Conservation (phyloP, 139 green algal species). For the Eudorina sp. region DNA sequence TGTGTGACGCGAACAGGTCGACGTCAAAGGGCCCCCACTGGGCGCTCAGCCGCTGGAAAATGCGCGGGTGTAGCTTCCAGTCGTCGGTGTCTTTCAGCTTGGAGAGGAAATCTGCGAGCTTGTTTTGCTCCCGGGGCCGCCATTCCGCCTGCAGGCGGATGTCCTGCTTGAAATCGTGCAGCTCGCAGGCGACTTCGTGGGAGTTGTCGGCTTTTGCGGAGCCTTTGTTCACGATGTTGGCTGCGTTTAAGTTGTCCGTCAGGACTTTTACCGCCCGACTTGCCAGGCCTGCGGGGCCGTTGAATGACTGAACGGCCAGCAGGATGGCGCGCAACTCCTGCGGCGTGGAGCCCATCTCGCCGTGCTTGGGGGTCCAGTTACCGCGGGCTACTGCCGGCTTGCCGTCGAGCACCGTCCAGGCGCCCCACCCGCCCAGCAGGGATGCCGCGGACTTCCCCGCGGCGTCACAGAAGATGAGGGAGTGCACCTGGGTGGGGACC, state of each 20-base stretch:
- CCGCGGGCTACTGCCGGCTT: background rate
- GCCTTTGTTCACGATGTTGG: conserved; percentile 34
- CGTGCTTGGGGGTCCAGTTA: background rate
- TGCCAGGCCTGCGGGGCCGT: background rate
- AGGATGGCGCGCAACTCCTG: conserved; percentile 18
- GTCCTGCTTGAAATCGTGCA: background rate
- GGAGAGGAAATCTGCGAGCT: background rate
- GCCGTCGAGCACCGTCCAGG: conserved; percentile 9
- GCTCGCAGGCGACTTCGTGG: background rate
- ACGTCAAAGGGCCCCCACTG: conserved; percentile 30
- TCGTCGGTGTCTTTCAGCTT: conserved; percentile 29
- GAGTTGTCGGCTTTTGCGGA: background rate
- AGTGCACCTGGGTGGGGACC: background rate
- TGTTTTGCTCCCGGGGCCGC: conserved; percentile 4
- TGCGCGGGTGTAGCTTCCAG: background rate
- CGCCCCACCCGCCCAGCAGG: conserved; percentile 36
- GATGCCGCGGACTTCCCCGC: background rate
- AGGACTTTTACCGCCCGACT: background rate
- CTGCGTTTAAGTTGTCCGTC: background rate
- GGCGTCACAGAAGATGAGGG: conserved; percentile 39
- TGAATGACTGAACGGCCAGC: conserved; percentile 7
- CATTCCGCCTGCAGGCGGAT: conserved; percentile 26
- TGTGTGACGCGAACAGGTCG: conserved; percentile 46
- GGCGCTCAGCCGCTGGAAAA: background rate
- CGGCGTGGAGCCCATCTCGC: background rate